Base-by-base conservation (phyloP, 1,284 basidiomycete species). In the Phaffia rhodozyma region DNA sequence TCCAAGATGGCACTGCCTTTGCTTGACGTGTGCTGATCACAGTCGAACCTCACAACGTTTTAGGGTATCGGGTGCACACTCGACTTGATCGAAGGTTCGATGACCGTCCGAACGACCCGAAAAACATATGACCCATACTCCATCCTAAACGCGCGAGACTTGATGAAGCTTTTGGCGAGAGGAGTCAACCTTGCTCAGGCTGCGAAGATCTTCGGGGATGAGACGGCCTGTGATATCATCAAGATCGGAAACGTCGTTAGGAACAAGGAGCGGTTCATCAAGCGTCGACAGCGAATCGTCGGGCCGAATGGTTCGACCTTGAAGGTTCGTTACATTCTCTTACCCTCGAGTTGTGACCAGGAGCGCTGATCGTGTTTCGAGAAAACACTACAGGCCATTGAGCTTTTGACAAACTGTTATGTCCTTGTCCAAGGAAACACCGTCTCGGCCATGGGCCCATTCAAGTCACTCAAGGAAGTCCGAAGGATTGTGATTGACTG, bases 391-490 rank as follows among this genome's bases (percentile, higher is more conserved):
- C 69, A 94, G 91, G 94, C 96, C 1, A 97, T 99, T 69, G 96
- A 99, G 71, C 82, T 99, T 18, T 79, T 99, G 61, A 98, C 96
- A 3, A 86, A 90, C 70, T 97, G 94, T 73, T 99, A 98, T 73
- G 89, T 99, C 9, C 82, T 99, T 29, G 94, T 99, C 0, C 96
- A 98, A 79, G 96, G 96, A 66, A 97, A 85, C 75, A 99, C 96
- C 0, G 96, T 99, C 62, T 90, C 91, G 55, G 91, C 91, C 2
- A 98, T 98, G 93, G 96, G 96, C 1, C 85, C 88, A 0, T 91
- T 88, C 78, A 97, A 94, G 74, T 86, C 88, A 0, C 78, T 99
- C 50, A 98, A 97, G 75, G 93, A 97, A 74, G 94, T 98, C 4
- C 83, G 96, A 63, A 77, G 93, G 66, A 97, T 98, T 70, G 84